These are phyloP conservation scores for Abrus pulchellus DNA, from an alignment of 306 rosid genomes.

Conservation along the genomic window DNA sequence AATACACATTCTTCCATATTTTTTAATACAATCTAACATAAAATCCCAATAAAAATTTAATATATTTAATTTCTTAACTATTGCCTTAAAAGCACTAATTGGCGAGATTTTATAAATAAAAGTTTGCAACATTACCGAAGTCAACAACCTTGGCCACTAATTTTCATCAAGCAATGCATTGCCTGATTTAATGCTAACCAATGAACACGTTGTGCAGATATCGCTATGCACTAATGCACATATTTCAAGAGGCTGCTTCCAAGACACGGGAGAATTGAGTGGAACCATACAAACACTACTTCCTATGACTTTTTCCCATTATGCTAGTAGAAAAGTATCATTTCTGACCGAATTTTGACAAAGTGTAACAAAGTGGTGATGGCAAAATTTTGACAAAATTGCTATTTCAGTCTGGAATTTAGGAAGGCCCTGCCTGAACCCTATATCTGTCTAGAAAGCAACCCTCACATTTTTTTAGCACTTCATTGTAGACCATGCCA, in stretches of 20 bases:
- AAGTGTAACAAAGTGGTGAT: constrained; percentile 86
- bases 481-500: constrained; percentile 83
- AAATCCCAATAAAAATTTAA: too few species aligned
- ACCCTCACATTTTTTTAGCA: constrained; percentile 71
- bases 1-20: too few species aligned
- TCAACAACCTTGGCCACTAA: too few species aligned
- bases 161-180: too few species aligned
- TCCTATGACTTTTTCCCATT: constrained; percentile 81
- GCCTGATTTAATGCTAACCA: too few species aligned
- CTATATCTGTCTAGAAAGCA: constrained; percentile 89
- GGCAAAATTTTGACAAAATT: constrained; percentile 80
- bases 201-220: constrained; percentile 62
- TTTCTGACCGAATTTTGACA: constrained; percentile 74
- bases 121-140: too few species aligned
- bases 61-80: too few species aligned
- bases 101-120: too few species aligned
- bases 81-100: too few species aligned
- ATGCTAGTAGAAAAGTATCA: constrained; percentile 89
- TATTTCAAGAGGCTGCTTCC: constrained; percentile 91
- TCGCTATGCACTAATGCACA: constrained; percentile 93
- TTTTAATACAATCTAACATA: too few species aligned
- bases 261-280: constrained; percentile 65
- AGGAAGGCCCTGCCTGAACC: constrained; percentile 93
- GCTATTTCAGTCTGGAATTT: constrained; percentile 89
- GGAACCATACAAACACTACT: constrained; percentile 69